Conservation (phyloP, 306 rosid species). For the Begonia loranthoides region DNA sequence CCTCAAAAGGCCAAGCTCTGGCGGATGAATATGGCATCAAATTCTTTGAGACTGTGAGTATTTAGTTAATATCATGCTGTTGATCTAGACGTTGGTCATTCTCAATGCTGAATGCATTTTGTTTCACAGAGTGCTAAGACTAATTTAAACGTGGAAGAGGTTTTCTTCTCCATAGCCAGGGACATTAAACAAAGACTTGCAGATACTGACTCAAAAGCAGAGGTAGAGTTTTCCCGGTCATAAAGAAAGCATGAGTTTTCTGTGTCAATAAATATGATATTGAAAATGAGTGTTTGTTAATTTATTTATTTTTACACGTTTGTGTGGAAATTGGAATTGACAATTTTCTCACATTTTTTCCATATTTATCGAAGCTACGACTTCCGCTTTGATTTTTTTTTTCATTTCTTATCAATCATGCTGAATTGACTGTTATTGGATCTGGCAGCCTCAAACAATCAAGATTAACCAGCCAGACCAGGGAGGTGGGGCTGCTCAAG, state of each 20-base stretch:
- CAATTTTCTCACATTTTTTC: too few relatives aligned
- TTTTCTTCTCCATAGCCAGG: constrained; percentile 93
- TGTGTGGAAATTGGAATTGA: too few relatives aligned
- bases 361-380: background rate
- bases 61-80: constrained; percentile 4
- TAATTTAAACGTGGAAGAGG: constrained; percentile 88
- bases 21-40: constrained; percentile 94
- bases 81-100: constrained; percentile 5
- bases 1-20: constrained; percentile 88
- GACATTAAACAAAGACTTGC: constrained; percentile 95
- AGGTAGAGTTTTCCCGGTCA: constrained; percentile 29
- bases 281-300: too few relatives aligned
- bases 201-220: constrained; percentile 75
- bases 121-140: constrained; percentile 88
- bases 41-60: constrained; percentile 87
- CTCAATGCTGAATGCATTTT: constrained; percentile 18
- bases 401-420: background rate
- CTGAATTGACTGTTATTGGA: background rate
- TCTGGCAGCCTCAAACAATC: constrained; percentile 67
- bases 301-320: too few relatives aligned
- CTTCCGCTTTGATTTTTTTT: too few relatives aligned
- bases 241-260: too few relatives aligned
- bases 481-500: constrained; percentile 60
- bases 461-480: constrained; percentile 80
- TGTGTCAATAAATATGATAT: too few relatives aligned